phyloP scores from a whole-genome alignment of 441 rosid species.

The Manihot esculenta region DNA sequence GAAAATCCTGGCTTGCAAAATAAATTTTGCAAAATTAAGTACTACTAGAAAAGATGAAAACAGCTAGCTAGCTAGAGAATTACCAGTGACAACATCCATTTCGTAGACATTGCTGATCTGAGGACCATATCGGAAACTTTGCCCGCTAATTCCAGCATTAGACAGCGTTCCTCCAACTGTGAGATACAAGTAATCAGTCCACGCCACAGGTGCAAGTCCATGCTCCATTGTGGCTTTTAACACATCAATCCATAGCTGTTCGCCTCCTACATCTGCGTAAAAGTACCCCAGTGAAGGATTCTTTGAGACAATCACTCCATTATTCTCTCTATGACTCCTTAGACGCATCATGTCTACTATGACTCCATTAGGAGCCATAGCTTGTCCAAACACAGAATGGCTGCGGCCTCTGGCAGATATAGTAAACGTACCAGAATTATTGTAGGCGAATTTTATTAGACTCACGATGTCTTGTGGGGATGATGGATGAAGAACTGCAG shows the following conservation, averaged over 20 bases:
- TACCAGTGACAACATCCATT: constrained; percentile 88
- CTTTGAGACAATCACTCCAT: constrained; percentile 30
- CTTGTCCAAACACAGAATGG: constrained; percentile 78
- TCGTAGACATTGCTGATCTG: constrained; percentile 86
- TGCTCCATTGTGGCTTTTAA: constrained; percentile 41
- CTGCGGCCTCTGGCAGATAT: constrained; percentile 87
- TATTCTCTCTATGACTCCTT: constrained; percentile 29
- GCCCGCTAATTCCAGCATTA: constrained; percentile 93
- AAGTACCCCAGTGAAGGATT: constrained; percentile 23
- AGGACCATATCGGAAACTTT: constrained; percentile 77
- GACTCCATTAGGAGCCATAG: constrained; percentile 61
- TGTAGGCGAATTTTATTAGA: constrained; percentile 49
- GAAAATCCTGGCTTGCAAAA: too few species aligned
- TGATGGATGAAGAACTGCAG: constrained; percentile 71
- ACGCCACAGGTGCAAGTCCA: constrained; percentile 76
- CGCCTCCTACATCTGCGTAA: constrained; percentile 83
- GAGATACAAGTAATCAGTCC: constrained; percentile 85
- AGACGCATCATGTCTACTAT: constrained; percentile 74
- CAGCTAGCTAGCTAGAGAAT: neutral
- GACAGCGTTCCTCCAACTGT: constrained; percentile 95
- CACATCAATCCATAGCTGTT: constrained; percentile 82
- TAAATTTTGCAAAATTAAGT: too few species aligned
- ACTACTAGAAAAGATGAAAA: too few species aligned
- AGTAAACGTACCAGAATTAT: constrained; percentile 38
- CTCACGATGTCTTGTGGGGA: constrained; percentile 44